phyloP scores from a whole-genome alignment of 2,329 filamentous ascomycete species.

The Cercospora zeina region DNA sequence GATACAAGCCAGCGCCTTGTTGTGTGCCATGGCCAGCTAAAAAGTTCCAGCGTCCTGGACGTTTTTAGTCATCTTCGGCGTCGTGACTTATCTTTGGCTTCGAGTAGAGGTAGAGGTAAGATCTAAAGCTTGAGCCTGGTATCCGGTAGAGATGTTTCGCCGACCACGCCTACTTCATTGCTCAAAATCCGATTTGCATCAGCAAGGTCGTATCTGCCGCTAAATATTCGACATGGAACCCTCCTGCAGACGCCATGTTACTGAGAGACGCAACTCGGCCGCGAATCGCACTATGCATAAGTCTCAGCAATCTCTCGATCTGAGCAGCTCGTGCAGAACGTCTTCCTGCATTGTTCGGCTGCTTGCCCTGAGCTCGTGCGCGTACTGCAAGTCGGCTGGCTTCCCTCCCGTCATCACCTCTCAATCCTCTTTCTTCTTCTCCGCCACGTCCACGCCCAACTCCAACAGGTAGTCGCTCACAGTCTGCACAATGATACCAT shows the following conservation, averaged over 20 bases:
- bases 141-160: too few relatives aligned
- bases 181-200: neutral
- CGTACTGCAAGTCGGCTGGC: neutral
- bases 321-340: neutral
- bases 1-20: too few relatives aligned
- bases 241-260: neutral
- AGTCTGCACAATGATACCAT: conserved; percentile 71
- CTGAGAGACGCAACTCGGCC: neutral
- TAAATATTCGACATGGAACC: neutral
- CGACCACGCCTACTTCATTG: too few relatives aligned
- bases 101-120: too few relatives aligned
- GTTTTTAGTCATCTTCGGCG: too few relatives aligned
- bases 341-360: neutral
- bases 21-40: too few relatives aligned
- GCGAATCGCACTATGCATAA: neutral
- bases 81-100: too few relatives aligned
- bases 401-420: neutral
- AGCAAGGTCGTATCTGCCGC: neutral
- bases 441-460: conserved; percentile 37
- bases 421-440: conserved; percentile 45
- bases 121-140: too few relatives aligned
- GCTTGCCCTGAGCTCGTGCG: neutral
- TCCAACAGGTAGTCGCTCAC: conserved; percentile 56
- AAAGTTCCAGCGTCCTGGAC: too few relatives aligned
- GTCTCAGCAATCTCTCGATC: neutral